phyloP scores from a whole-genome alignment of 805 yeast genomes.

The Starmerella powellii region DNA sequence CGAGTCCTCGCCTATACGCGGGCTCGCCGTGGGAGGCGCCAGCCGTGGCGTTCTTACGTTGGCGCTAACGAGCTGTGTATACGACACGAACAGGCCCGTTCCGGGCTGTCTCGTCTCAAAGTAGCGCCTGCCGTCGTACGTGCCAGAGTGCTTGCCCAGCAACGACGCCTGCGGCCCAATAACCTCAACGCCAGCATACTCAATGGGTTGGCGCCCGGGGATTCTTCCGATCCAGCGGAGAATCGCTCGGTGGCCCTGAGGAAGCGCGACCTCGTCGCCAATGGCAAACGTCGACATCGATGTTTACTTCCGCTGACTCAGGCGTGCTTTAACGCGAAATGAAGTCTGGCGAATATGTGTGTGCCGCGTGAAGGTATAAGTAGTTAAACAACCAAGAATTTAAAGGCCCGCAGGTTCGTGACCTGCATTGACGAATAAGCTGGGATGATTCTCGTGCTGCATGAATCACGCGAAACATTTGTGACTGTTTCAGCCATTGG shows the following conservation, averaged over 20 bases:
- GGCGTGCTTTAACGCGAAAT: neutral
- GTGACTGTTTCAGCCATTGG: too few relatives aligned
- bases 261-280: slow-evolving; percentile 33
- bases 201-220: slow-evolving; percentile 50
- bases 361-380: too few relatives aligned
- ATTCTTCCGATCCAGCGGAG: slow-evolving; percentile 63
- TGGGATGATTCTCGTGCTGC: too few relatives aligned
- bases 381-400: too few relatives aligned
- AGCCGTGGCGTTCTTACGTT: slow-evolving; percentile 8
- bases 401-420: too few relatives aligned
- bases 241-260: slow-evolving; percentile 59
- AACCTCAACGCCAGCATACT: slow-evolving; percentile 79
- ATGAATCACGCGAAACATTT: too few relatives aligned
- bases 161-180: slow-evolving; percentile 43
- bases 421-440: too few relatives aligned
- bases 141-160: slow-evolving; percentile 78
- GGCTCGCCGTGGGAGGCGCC: neutral
- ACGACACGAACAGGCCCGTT: slow-evolving; percentile 61
- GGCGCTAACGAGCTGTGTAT: slow-evolving; percentile 25
- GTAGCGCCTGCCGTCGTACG: slow-evolving; percentile 55
- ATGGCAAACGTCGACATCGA: slow-evolving; percentile 20
- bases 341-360: too few relatives aligned
- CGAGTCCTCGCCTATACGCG: neutral
- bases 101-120: slow-evolving; percentile 52
- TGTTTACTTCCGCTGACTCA: neutral